Evolutionary conservation across 2,329 filamentous ascomycete genomes (phyloP).

Genomic region (Ophiostoma pallidulum): DNA sequence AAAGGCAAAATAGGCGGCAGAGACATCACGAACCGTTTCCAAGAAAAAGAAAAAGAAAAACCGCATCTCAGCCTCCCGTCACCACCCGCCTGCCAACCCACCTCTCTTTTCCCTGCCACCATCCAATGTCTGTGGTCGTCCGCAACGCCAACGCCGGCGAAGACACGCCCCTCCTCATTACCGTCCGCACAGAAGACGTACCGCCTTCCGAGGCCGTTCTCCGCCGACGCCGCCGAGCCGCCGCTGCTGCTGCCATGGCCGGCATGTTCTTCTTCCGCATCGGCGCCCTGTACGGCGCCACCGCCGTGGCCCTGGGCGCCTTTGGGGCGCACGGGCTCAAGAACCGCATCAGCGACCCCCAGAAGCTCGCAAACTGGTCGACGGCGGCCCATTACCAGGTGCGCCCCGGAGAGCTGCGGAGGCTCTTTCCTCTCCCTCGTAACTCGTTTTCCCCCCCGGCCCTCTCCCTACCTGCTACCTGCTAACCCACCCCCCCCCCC

Average conservation of each 20-base stretch:
- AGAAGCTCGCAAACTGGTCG: slow-evolving; percentile 48
- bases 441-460: not conserved
- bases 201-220: not conserved
- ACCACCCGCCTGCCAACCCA: too few species aligned
- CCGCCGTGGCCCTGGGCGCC: slow-evolving; percentile 51
- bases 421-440: not conserved
- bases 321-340: slow-evolving; percentile 62
- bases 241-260: slow-evolving; percentile 5
- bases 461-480: not conserved
- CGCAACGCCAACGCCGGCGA: slow-evolving; percentile 12
- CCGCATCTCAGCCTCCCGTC: too few species aligned
- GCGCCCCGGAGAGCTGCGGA: too few species aligned
- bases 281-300: slow-evolving; percentile 53
- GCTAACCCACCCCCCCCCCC: not conserved
- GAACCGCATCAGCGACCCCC: slow-evolving; percentile 48
- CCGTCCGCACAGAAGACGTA: slow-evolving; percentile 5
- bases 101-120: not conserved
- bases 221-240: not conserved
- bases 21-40: too few species aligned
- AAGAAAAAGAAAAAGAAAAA: too few species aligned
- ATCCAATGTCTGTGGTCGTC: slow-evolving; percentile 12
- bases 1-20: too few species aligned
- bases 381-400: slow-evolving; percentile 63
- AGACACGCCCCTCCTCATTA: slow-evolving; percentile 15
- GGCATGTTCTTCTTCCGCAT: slow-evolving; percentile 44